Base-by-base conservation (phyloP, 108 stramenopile genomes). In the Cyclotella distinguenda region DNA sequence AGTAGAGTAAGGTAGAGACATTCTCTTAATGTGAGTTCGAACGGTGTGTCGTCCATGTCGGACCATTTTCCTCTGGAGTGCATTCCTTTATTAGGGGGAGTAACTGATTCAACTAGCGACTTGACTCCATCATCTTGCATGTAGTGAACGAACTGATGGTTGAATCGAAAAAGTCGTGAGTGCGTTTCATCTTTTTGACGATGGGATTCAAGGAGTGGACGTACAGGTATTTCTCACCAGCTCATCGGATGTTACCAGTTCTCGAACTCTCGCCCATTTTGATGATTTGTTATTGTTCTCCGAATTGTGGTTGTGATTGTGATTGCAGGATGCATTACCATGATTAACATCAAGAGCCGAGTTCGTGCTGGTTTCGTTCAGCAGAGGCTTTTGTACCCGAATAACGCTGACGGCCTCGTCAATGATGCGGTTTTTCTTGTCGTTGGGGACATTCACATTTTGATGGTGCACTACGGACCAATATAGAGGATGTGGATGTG, bases 1-100 rank as follows among this genome's bases (percentile, higher is more conserved):
- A 64, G 27, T 2, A 73, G 22, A 27, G 80, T 52, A 18, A 71
- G 68, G 31, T 80, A 18, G n/a, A 82, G 28, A 27, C 78, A 79
- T 70, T 81, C 78, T n/a, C 65, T 64, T 1, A 87, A 49, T 34
- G 62, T 64, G 22, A 64, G 45, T 40, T 72, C 62, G 32, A 58
- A 47, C 8, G 61, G 38, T 18, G 10, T 28, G 15, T 56, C 55
- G 34, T 48, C 39, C 21, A 72, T 21, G 23, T 72, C 70, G 8
- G 62, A 72, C 62, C 54, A 64, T 39, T 64, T 64, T 13, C 26
- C 34, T 36, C 4, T 18, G 13, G 40, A 13, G 16, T 42, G 40
- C 2, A 16, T 42, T 2, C 40, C 40, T 42, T 42, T 42, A 16
- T 42, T 13, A 16, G n/a, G 2, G 5, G 40, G 40, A 42, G 4